These are phyloP conservation scores for Yamadazyma takamatsuzukensis DNA, from an alignment of 805 yeast species.

Conservation along the genomic window DNA sequence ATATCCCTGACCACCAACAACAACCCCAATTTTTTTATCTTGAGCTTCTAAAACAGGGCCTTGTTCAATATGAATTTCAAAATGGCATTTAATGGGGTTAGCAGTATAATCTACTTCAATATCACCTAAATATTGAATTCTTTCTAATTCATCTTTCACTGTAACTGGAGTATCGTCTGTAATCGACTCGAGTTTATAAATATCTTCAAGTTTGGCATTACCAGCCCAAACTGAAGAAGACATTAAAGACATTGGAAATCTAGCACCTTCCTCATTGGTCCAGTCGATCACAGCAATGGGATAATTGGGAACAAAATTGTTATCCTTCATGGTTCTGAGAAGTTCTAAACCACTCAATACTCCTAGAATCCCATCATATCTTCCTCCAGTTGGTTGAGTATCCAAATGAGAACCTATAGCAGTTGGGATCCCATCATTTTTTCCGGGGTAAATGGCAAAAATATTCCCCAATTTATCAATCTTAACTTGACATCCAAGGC, in stretches of 20 bases:
- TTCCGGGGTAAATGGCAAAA: constrained; percentile 62
- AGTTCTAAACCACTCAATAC: constrained; percentile 67
- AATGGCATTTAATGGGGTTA: constrained; percentile 63
- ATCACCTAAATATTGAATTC: constrained; percentile 63
- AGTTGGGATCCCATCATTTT: constrained; percentile 47
- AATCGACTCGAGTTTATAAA: constrained; percentile 51
- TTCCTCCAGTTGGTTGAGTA: constrained; percentile 77
- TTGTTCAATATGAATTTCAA: constrained; percentile 74
- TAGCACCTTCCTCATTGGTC: constrained; percentile 79
- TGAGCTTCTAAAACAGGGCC: constrained; percentile 66
- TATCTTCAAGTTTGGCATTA: constrained; percentile 40
- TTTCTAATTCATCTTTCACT: constrained; percentile 50
- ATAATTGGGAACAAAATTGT: constrained; percentile 54
- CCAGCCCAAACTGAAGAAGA: constrained; percentile 69
- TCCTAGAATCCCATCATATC: constrained; percentile 72
- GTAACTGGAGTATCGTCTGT: constrained; percentile 43
- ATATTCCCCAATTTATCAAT: constrained; percentile 68
- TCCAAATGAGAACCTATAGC: constrained; percentile 74
- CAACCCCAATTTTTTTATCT: constrained; percentile 58
- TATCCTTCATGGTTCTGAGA: constrained; percentile 59
- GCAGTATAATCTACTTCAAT: constrained; percentile 43
- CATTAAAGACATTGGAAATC: constrained; percentile 68
- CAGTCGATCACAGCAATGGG: constrained; percentile 66
- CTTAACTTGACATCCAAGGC: constrained; percentile 54
- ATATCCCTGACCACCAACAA: constrained; percentile 64